A percentile compares a stretch with the other conserved stretches of the same genome.
These are phyloP conservation scores for Colletotrichum horii DNA, from an alignment of 2,329 filamentous ascomycete species.

Conservation along the genomic window DNA sequence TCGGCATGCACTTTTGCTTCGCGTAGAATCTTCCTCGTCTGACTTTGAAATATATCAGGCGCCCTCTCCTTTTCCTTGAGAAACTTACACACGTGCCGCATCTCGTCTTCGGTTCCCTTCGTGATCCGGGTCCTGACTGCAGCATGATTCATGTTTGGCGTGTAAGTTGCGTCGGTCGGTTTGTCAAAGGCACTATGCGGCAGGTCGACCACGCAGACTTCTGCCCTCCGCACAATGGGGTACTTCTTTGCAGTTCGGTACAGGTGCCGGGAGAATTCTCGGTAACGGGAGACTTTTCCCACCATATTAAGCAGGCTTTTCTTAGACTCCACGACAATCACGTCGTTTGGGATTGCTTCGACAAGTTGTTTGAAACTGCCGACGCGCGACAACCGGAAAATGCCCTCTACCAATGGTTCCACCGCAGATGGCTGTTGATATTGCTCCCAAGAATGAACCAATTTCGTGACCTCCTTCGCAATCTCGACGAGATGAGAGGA, in stretches of 20 bases:
- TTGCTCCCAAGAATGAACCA: background rate
- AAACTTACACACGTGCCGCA: background rate
- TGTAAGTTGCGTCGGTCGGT: background rate
- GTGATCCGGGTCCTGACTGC: background rate
- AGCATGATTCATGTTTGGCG: background rate
- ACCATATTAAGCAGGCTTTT: background rate
- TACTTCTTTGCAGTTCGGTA: background rate
- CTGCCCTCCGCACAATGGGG: background rate
- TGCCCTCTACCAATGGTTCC: background rate
- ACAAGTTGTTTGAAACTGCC: background rate
- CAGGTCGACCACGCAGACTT: background rate
- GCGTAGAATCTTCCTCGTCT: background rate
- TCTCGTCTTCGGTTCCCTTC: background rate
- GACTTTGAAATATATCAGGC: background rate
- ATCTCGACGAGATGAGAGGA: background rate
- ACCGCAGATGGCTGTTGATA: background rate
- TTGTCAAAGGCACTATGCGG: background rate
- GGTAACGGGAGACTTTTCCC: background rate
- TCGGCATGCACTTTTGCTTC: conserved; percentile 52
- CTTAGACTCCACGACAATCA: background rate
- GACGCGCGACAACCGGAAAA: background rate
- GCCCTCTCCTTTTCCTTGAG: background rate
- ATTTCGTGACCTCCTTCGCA: background rate
- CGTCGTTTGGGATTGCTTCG: background rate
- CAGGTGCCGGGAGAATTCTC: background rate